These are phyloP conservation scores for Fraxinus quadrangulata DNA, from an alignment of 257 asterid species.

Conservation along the genomic window DNA sequence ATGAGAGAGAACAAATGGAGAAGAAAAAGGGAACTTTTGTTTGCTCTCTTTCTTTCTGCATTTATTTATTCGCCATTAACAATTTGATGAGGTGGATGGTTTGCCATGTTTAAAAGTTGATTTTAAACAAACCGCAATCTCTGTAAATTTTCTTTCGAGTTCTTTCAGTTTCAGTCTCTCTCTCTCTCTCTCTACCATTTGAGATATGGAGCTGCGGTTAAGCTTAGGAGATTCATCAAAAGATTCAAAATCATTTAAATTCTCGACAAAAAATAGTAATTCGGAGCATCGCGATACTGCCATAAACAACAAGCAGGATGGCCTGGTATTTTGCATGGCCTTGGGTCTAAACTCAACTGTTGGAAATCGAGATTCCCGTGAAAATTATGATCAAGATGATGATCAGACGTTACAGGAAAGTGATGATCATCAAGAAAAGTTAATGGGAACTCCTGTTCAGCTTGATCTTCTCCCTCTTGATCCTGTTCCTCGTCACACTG, in stretches of 20 bases:
- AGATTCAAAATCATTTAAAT: conserved; percentile 21
- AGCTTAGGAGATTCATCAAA: conserved; percentile 61
- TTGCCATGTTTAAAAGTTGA: conserved; percentile 25
- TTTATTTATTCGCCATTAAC: background rate
- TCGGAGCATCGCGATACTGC: background rate
- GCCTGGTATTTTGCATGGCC: conserved; percentile 53
- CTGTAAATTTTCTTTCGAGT: conserved; percentile 55
- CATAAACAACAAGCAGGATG: conserved; percentile 7
- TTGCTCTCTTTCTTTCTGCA: background rate
- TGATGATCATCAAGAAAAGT: conserved; percentile 30
- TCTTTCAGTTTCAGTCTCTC: conserved; percentile 25
- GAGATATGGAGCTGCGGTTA: conserved; percentile 66
- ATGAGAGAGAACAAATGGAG: background rate
- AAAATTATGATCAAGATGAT: conserved; percentile 11
- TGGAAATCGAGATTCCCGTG: conserved; percentile 27
- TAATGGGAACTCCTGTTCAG: conserved; percentile 42
- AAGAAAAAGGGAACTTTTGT: conserved; percentile 24
- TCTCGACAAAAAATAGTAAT: conserved; percentile 24
- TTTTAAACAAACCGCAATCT: conserved; percentile 3
- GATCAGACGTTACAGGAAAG: conserved; percentile 18
- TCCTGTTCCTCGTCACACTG: conserved; percentile 48
- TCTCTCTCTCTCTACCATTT: background rate
- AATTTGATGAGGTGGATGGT: conserved; percentile 7
- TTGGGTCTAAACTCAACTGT: conserved; percentile 37
- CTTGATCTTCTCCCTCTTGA: conserved; percentile 62